These are phyloP conservation scores for Yamadazyma diddensiae DNA, from an alignment of 1,139 yeast genomes.

Conservation along the genomic window DNA sequence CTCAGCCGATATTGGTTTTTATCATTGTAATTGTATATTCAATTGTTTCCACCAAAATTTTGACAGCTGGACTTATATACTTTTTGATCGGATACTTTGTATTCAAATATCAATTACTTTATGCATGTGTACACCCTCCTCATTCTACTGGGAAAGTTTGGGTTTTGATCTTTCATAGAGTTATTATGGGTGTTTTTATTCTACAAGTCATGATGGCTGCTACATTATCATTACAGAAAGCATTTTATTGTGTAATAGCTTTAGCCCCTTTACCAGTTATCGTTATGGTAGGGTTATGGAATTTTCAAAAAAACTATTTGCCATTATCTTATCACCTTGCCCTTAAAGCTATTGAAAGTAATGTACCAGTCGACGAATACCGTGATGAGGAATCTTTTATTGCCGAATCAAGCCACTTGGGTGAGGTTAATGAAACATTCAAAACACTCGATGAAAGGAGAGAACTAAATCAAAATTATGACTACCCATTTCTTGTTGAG, in stretches of 20 bases:
- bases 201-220: constrained; percentile 93
- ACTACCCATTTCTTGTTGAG: constrained; percentile 68
- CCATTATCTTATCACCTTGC: constrained; percentile 88
- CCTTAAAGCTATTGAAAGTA: constrained; percentile 47
- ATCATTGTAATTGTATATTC: constrained; percentile 62
- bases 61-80: constrained; percentile 63
- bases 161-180: constrained; percentile 62
- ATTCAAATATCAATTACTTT: constrained; percentile 62
- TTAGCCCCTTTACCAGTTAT: constrained; percentile 73
- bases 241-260: constrained; percentile 68
- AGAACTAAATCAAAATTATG: constrained; percentile 65
- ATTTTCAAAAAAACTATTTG: constrained; percentile 74
- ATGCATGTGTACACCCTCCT: constrained; percentile 67
- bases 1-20: constrained; percentile 62
- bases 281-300: constrained; percentile 69
- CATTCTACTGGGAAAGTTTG: constrained; percentile 71
- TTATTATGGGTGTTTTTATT: constrained; percentile 54
- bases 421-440: constrained; percentile 12
- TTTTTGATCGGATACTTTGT: constrained; percentile 62
- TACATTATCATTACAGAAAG: constrained; percentile 73
- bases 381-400: constrained; percentile 18
- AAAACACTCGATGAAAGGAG: constrained; percentile 65
- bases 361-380: constrained; percentile 9
- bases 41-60: constrained; percentile 61
- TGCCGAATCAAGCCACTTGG: constrained; percentile 5